Conservation (phyloP, 441 rosid species). For the Arabidopsis hybrid region DNA sequence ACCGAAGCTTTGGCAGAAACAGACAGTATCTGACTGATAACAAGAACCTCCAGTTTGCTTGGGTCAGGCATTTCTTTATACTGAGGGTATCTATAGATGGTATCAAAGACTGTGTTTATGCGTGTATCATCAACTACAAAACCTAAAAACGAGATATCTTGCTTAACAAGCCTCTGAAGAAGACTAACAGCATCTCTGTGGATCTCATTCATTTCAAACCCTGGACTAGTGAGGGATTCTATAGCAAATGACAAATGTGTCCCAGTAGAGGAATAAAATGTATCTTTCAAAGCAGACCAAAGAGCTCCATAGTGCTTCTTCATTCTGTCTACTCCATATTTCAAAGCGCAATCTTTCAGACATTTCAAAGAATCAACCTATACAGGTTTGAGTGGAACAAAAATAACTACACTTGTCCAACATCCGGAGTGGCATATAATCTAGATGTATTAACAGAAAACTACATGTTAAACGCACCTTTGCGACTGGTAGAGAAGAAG, state of each 20-base stretch:
- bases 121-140: conserved; percentile 66
- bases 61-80: conserved; percentile 57
- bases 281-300: conserved; percentile 77
- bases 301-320: conserved; percentile 64
- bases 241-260: conserved; percentile 48
- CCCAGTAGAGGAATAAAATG: conserved; percentile 59
- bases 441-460: conserved; percentile 21
- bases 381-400: conserved; percentile 32
- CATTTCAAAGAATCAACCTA: conserved; percentile 91
- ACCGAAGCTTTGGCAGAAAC: conserved; percentile 70
- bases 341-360: conserved; percentile 60
- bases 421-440: conserved; percentile 28
- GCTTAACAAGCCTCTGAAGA: conserved; percentile 62
- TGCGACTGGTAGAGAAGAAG: conserved; percentile 82
- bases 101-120: conserved; percentile 59
- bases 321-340: conserved; percentile 73
- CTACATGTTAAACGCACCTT: conserved; percentile 56
- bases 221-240: conserved; percentile 56
- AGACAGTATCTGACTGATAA: conserved; percentile 68
- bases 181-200: conserved; percentile 68
- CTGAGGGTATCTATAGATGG: conserved; percentile 52
- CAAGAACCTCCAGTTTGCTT: conserved; percentile 65
- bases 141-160: conserved; percentile 59
- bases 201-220: conserved; percentile 55
- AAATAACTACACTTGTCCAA: conserved; percentile 40